phyloP scores from a whole-genome alignment of 2,329 filamentous ascomycete genomes.

The Botryotinia convoluta region DNA sequence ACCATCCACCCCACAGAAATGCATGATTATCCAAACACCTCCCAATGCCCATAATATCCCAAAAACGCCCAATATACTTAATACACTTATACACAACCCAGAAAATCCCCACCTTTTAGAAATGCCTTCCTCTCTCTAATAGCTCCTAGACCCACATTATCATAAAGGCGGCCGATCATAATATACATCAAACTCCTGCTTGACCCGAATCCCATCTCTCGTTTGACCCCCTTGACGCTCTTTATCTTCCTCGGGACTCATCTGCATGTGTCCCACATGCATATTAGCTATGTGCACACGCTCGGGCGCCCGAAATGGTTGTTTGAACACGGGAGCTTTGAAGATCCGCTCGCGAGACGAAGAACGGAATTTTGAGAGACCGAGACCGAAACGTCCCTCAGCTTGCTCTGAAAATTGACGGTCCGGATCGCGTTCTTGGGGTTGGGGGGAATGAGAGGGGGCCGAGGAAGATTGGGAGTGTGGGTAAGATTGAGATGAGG shows the following conservation, averaged over 20 bases:
- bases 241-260: background rate
- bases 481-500: background rate
- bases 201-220: constrained; percentile 5
- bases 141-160: background rate
- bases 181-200: constrained; percentile 17
- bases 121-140: background rate
- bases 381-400: background rate
- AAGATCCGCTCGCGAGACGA: background rate
- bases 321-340: background rate
- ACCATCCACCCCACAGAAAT: background rate
- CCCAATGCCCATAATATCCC: background rate
- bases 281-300: constrained; percentile 9
- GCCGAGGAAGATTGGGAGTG: background rate
- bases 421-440: background rate
- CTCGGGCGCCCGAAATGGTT: background rate
- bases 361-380: background rate
- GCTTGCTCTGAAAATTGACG: background rate
- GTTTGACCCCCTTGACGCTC: background rate
- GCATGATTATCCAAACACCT: background rate
- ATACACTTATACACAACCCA: background rate
- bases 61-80: constrained; percentile 4
- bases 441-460: background rate
- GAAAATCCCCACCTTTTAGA: background rate
- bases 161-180: constrained; percentile 11
- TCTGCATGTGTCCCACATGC: background rate